A percentile compares a stretch with the other conserved stretches of the same genome.
These are phyloP conservation scores for Ilex aquifolium DNA, from an alignment of 257 asterid species.

Conservation along the genomic window DNA sequence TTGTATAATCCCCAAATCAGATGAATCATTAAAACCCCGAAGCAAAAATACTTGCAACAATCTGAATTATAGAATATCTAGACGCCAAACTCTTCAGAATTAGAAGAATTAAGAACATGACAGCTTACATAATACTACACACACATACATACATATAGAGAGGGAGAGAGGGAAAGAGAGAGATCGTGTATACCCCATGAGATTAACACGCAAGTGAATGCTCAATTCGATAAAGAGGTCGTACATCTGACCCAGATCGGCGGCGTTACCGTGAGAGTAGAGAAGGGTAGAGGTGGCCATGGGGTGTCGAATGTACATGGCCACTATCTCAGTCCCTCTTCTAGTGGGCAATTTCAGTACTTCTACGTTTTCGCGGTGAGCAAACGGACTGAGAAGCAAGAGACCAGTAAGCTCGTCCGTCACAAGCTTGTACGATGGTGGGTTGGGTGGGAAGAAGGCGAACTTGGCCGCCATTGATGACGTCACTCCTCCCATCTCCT, in stretches of 20 bases:
- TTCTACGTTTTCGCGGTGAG: slow-evolving; percentile 94
- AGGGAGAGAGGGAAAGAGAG: slow-evolving; percentile 1
- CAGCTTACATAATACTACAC: background rate
- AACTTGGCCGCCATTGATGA: slow-evolving; percentile 99
- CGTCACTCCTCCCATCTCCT: slow-evolving; percentile 84
- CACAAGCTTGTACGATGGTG: slow-evolving; percentile 82
- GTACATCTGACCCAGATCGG: slow-evolving; percentile 94
- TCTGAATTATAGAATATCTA: no score
- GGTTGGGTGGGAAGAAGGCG: slow-evolving; percentile 94
- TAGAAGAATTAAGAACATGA: no score
- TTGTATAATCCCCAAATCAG: no score
- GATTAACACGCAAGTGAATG: slow-evolving; percentile 86
- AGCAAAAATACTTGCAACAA: no score
- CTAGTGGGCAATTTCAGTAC: slow-evolving; percentile 73
- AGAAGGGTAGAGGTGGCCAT: slow-evolving; percentile 82
- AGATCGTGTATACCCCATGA: slow-evolving; percentile 58
- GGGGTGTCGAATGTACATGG: slow-evolving; percentile 76
- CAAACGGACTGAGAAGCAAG: slow-evolving; percentile 70
- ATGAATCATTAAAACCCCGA: no score
- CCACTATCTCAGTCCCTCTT: slow-evolving; percentile 83
- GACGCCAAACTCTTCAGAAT: no score
- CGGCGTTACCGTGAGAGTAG: slow-evolving; percentile 22
- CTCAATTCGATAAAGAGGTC: slow-evolving; percentile 89
- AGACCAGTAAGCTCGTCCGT: slow-evolving; percentile 71
- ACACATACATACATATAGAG: background rate